These are phyloP conservation scores for Hyphopichia homilentoma DNA, from an alignment of 805 yeast genomes.

Conservation along the genomic window DNA sequence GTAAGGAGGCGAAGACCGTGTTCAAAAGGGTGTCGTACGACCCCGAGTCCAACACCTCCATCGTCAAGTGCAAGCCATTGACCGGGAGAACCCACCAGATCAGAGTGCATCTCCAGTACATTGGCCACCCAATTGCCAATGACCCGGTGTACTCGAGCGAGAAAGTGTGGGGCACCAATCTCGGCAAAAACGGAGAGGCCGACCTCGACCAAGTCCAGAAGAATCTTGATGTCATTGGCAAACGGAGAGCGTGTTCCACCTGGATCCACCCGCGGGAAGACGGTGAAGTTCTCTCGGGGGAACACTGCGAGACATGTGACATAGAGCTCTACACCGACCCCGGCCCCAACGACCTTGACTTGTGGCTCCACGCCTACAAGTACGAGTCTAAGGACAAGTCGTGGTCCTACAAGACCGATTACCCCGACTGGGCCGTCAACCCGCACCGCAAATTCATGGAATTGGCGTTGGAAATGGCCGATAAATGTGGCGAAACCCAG, in stretches of 20 bases:
- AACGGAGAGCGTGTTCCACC: conserved; percentile 59
- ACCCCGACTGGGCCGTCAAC: conserved; percentile 79
- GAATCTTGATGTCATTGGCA: conserved; percentile 64
- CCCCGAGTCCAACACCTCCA: conserved; percentile 48
- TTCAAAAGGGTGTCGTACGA: conserved; percentile 71
- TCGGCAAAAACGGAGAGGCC: conserved; percentile 62
- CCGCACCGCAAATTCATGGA: conserved; percentile 63
- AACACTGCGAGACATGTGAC: conserved; percentile 62
- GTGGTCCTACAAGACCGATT: conserved; percentile 74
- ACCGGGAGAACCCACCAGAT: conserved; percentile 97
- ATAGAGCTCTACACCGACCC: conserved; percentile 81
- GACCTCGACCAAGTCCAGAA: conserved; percentile 46
- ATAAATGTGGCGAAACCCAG: conserved; percentile 72
- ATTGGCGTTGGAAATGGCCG: conserved; percentile 72
- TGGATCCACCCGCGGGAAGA: conserved; percentile 57
- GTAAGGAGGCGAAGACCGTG: conserved; percentile 70
- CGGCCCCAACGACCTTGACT: conserved; percentile 76
- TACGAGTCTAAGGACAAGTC: conserved; percentile 56
- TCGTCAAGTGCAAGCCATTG: conserved; percentile 79
- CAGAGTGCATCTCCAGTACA: conserved; percentile 81
- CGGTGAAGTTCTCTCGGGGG: conserved; percentile 67
- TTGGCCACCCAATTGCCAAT: conserved; percentile 47
- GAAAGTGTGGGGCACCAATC: conserved; percentile 69
- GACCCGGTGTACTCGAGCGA: conserved; percentile 79
- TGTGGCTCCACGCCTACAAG: conserved; percentile 89